Conservation (phyloP, 805 yeast species). For the Lachancea fermentati region DNA sequence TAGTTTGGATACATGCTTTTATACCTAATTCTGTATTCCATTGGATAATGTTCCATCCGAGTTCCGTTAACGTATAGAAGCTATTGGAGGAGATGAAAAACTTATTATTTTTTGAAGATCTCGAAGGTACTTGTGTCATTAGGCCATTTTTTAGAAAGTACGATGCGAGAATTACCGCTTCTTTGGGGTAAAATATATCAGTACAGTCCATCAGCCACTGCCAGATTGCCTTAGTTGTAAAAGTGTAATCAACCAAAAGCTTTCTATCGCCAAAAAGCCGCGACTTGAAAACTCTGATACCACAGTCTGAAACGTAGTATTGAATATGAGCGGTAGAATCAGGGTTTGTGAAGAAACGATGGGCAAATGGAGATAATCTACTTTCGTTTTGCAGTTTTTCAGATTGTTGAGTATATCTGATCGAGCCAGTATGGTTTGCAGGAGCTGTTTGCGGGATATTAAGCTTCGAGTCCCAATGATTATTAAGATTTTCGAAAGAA, state of each 20-base stretch:
- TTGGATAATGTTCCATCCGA: slow-evolving; percentile 37
- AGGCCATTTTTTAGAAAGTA: slow-evolving; percentile 44
- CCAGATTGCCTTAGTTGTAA: slow-evolving; percentile 70
- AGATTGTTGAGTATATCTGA: not conserved
- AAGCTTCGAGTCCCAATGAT: slow-evolving; percentile 2
- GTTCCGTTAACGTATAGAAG: slow-evolving; percentile 39
- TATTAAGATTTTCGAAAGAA: slow-evolving; percentile 29
- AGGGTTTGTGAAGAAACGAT: slow-evolving; percentile 78
- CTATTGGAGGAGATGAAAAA: slow-evolving; percentile 36
- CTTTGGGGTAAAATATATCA: slow-evolving; percentile 49
- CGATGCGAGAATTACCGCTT: slow-evolving; percentile 49
- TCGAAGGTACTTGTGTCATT: slow-evolving; percentile 35
- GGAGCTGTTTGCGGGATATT: not conserved
- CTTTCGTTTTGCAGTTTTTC: slow-evolving; percentile 14
- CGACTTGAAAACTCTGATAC: slow-evolving; percentile 53
- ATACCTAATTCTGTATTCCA: slow-evolving; percentile 19
- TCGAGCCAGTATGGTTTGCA: not conserved
- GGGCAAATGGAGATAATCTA: slow-evolving; percentile 60
- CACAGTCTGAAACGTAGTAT: slow-evolving; percentile 62
- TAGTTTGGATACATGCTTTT: not conserved
- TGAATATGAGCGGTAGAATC: slow-evolving; percentile 79
- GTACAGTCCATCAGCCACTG: slow-evolving; percentile 94
- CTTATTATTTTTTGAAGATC: slow-evolving; percentile 20
- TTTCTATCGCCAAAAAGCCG: slow-evolving; percentile 32
- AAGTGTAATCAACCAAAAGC: slow-evolving; percentile 38